Base-by-base conservation (phyloP, 139 green algal species). In the Coelastrella sp. region DNA sequence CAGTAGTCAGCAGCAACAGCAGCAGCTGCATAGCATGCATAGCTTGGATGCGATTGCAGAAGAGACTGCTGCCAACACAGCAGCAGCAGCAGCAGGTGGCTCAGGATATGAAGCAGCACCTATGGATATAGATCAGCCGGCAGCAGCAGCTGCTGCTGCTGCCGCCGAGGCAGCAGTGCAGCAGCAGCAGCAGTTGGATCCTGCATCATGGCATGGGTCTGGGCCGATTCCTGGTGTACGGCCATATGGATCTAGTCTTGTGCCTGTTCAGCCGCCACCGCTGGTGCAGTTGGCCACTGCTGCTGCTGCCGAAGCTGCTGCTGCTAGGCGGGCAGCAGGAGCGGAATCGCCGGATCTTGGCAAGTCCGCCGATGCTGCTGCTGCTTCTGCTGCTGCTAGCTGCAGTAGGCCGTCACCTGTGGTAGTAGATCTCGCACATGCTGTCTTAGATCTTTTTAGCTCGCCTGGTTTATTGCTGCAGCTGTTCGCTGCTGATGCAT, bases 91-190 rank as follows among this genome's bases (percentile, higher is more conserved):
- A 47, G 32, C 32, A 47, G 32, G 1, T 47, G 32, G 32, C 32
- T 47, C 32, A 47, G 32, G 32, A 47, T 47, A 19, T 74, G 80
- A 60, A 87, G 81, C 81, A 78, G 22, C 64, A 71, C 19, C 80
- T 17, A 85, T 73, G 58, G 57, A 85, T 20, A 14, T 85, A 13
- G 80, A 73, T 85, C 19, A 76, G 80, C 80, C 57, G 64, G 23
- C 64, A 23, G n/a, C 61, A 88, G 65, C 83, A 80, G 66, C 83
- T 80, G 66, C 83, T 80, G 83, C 83, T 80, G 83, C 83, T 80
- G 83, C 54, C 11, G 54, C 78, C n/a, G 23, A 58, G 71, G n/a
- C 74, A 80, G 74, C 11, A 73, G 11, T 54, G 14, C 78, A 84
- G 80, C 80, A 85, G 80, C 80, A 85, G 80, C 80, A 85, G 80